Conservation (phyloP, 257 asterid genomes). For the Gardenia jasminoides region DNA sequence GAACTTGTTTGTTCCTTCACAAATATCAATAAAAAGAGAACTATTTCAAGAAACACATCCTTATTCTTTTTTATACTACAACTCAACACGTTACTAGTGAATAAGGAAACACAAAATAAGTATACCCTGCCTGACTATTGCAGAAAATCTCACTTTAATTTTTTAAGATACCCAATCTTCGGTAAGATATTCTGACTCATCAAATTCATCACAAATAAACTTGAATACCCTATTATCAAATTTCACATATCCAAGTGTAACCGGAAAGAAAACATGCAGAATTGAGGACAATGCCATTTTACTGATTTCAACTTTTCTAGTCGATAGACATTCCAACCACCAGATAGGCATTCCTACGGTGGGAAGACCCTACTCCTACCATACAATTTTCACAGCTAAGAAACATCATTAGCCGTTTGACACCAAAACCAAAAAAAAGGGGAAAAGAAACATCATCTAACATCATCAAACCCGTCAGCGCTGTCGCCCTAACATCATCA, state of each 20-base stretch:
- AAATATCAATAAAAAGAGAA: background rate
- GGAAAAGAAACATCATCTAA: too few species aligned
- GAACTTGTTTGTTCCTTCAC: background rate
- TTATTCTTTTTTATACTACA: background rate
- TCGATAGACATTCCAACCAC: too few species aligned
- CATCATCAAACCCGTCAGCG: too few species aligned
- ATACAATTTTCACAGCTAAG: too few species aligned
- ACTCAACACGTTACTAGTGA: background rate
- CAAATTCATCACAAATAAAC: background rate
- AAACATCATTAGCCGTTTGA: too few species aligned
- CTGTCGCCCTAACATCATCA: too few species aligned
- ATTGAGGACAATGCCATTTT: background rate
- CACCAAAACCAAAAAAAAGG: too few species aligned
- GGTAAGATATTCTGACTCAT: background rate
- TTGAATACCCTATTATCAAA: background rate
- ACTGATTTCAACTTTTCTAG: background rate
- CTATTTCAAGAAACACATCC: too few species aligned
- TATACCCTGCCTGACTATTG: background rate
- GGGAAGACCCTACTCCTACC: too few species aligned
- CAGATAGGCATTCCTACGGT: too few species aligned
- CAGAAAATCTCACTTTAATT: background rate
- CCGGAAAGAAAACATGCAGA: background rate
- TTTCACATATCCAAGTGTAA: background rate
- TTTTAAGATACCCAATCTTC: background rate
- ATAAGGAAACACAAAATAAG: background rate